Evolutionary conservation across 2,329 filamentous ascomycete genomes (phyloP), one percentile per base, ranked within the genome.

Genomic region (Zymoseptoria ardabiliae): DNA sequence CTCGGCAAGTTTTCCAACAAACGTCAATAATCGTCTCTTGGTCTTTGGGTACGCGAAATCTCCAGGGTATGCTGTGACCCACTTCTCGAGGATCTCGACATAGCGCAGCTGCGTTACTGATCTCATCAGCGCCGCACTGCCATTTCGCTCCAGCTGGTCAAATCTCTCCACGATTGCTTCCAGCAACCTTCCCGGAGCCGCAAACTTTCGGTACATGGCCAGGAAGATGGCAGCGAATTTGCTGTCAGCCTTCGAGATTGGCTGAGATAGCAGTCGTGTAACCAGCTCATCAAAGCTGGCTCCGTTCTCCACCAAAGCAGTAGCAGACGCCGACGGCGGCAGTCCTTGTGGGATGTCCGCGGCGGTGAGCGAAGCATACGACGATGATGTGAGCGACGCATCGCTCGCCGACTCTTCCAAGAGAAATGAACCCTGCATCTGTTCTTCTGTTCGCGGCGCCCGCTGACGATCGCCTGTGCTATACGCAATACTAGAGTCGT

Each of bases 141-240:
- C 85, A 61, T 89, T 86, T 50, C 85, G 83, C 68, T 85, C 85
- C 22, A 89, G 78, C 17, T 78, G 80, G 65, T 96, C 88, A 61
- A 96, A 85, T 48, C 89, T 86, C 59, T 86, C 81, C 49, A 96
- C 79, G 51, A 97, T 88, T 7, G 90, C 86, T 49, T 86, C 82
- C 56, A 97, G 85, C 4, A 99, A 81, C 64, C 88, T 83, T 9
- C 83, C 82, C 0, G 94, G 94, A 1, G 92, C 85, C 3, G 91
- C 89, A 71, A 99, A 97, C 73, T 94, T 95, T 63, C 94, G 88
- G 75, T 97, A 97, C 13, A 97, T 79, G 64, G 93, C 96, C 28
- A 97, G 80, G 69, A 97, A 97, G 19, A 96, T 86, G 51, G 91
- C 85, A 1, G 85, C 83, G 70, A 97, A 99, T 73, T 96, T 96